Percentiles rank a stretch among this genome's conserved stretches.
Conservation (phyloP, 2,329 filamentous ascomycete species). For the Aaosphaeria pasadenensis region DNA sequence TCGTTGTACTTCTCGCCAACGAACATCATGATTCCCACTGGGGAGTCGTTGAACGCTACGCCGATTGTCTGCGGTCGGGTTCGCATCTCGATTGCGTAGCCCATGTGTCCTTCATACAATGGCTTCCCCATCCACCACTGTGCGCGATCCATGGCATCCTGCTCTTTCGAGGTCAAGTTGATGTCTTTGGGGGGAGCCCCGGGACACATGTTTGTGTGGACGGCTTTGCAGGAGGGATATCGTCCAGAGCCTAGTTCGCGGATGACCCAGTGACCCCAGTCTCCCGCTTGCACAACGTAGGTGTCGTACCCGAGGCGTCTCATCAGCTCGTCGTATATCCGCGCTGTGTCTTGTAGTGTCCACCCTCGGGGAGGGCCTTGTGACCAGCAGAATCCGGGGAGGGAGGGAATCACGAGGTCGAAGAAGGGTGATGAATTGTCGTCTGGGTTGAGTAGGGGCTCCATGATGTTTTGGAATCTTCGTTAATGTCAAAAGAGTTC, state of each 20-base stretch:
- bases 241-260: background rate
- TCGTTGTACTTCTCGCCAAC: constrained; percentile 42
- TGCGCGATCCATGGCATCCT: constrained; percentile 25
- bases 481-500: background rate
- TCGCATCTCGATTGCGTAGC: constrained; percentile 43
- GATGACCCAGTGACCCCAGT: constrained; percentile 42
- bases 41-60: constrained; percentile 42
- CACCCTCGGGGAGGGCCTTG: background rate
- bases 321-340: constrained; percentile 20
- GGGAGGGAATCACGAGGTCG: constrained; percentile 56
- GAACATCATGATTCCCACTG: constrained; percentile 43
- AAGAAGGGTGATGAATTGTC: constrained; percentile 40
- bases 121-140: constrained; percentile 30
- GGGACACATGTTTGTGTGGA: constrained; percentile 43
- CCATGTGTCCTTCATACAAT: constrained; percentile 38
- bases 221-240: constrained; percentile 35
- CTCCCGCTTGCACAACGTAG: constrained; percentile 40
- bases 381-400: constrained; percentile 38
- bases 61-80: constrained; percentile 45
- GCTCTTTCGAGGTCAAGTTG: constrained; percentile 31
- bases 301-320: constrained; percentile 35
- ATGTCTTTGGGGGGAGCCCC: constrained; percentile 30
- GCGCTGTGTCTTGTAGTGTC: constrained; percentile 48
- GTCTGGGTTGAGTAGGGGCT: constrained; percentile 31
- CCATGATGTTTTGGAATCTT: constrained; percentile 32